Evolutionary conservation across 345 rosid species (phyloP).

Genomic region (Citrus sp.): DNA sequence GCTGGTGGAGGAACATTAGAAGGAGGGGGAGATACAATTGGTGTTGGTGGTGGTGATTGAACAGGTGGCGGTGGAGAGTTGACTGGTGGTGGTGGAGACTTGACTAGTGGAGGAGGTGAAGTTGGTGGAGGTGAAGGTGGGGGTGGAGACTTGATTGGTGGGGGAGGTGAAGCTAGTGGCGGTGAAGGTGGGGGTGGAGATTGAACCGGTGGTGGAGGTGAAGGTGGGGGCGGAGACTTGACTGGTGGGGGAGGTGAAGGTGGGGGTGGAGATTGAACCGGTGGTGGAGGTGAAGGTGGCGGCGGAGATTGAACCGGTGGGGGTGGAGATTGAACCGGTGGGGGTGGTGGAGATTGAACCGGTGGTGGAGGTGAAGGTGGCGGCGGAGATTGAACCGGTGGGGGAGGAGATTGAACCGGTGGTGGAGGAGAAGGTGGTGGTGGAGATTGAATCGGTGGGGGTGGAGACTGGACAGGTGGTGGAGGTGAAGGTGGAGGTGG

Average conservation of each 20-base stretch:
- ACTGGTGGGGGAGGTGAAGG: slow-evolving; percentile 7
- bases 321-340: neutral
- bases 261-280: neutral
- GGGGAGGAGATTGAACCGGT: neutral
- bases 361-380: slow-evolving; percentile 19
- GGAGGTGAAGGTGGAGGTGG: neutral
- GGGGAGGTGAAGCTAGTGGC: neutral
- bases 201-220: too few relatives aligned
- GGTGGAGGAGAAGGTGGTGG: neutral
- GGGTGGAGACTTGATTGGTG: neutral
- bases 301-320: too few relatives aligned
- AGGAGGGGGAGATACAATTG: neutral
- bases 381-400: slow-evolving; percentile 15
- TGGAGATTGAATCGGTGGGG: neutral
- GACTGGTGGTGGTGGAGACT: slow-evolving; percentile 19
- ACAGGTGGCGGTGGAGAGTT: slow-evolving; percentile 23
- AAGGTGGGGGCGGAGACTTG: neutral
- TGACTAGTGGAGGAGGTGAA: slow-evolving; percentile 12
- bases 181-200: slow-evolving; percentile 1
- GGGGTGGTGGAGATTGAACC: neutral
- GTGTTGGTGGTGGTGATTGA: neutral
- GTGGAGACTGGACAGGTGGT: neutral
- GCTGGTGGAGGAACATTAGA: slow-evolving; percentile 22
- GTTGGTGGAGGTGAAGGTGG: neutral
- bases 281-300: too few relatives aligned